Evolutionary conservation across 2,329 filamentous ascomycete genomes (phyloP).

Genomic region (Metarhizium rileyi): DNA sequence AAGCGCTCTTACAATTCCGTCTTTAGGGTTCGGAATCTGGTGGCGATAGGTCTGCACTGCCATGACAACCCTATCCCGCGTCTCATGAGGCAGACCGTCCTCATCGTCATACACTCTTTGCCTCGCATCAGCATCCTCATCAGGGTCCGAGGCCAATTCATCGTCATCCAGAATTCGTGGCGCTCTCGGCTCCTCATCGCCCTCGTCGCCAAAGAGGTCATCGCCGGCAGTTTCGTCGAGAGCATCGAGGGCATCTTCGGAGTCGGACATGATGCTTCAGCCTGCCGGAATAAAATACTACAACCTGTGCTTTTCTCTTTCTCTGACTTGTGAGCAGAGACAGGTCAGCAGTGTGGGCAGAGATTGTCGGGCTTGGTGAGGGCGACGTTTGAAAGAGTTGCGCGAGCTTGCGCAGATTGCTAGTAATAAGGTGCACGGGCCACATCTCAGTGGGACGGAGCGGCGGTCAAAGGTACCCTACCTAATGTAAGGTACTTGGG

Average conservation of each 20-base stretch:
- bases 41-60: slow-evolving; percentile 60
- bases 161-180: slow-evolving; percentile 55
- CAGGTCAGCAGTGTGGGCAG: too few species aligned
- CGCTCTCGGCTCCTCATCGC: slow-evolving; percentile 45
- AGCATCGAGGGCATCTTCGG: slow-evolving; percentile 42
- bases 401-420: not conserved
- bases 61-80: slow-evolving; percentile 48
- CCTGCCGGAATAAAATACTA: not conserved
- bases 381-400: not conserved
- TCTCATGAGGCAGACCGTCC: slow-evolving; percentile 34
- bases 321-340: too few species aligned
- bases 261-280: slow-evolving; percentile 40
- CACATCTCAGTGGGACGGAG: too few species aligned
- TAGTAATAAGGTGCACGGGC: not conserved
- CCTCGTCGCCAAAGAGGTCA: slow-evolving; percentile 54
- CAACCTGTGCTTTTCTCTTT: too few species aligned
- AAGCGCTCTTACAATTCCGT: slow-evolving; percentile 50
- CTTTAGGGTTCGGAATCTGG: slow-evolving; percentile 57
- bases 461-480: too few species aligned
- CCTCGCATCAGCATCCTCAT: slow-evolving; percentile 28
- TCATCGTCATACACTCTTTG: slow-evolving; percentile 33
- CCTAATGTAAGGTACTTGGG: too few species aligned
- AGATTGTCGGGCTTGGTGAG: not conserved
- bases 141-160: slow-evolving; percentile 42
- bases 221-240: slow-evolving; percentile 44